Conservation (phyloP, 441 rosid genomes). For the Populus hybrid region DNA sequence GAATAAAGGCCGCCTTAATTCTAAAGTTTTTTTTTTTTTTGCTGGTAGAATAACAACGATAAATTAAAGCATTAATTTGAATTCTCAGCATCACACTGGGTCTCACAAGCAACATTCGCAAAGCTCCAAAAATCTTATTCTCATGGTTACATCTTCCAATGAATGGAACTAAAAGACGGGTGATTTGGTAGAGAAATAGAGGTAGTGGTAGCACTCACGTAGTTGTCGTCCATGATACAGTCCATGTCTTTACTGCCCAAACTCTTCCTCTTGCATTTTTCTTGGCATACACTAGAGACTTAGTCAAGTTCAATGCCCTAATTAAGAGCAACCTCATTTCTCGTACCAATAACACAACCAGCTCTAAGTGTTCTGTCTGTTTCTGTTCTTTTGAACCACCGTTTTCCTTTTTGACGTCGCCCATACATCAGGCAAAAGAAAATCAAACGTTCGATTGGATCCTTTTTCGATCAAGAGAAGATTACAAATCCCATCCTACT, state of each 20-base stretch:
- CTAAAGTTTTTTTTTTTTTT: too few relatives aligned
- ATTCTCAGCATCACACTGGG: background rate
- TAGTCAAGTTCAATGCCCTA: constrained; percentile 4
- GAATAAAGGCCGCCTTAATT: background rate
- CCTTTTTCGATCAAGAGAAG: background rate
- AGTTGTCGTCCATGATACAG: constrained; percentile 27
- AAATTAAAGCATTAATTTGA: background rate
- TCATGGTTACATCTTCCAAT: background rate
- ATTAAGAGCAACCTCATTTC: background rate
- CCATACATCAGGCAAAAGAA: constrained; percentile 1
- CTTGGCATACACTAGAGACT: background rate
- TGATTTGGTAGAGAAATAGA: constrained; percentile 42
- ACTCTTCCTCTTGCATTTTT: constrained; percentile 10
- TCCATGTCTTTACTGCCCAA: background rate
- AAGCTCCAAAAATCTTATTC: background rate
- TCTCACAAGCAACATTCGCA: background rate
- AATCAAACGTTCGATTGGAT: background rate
- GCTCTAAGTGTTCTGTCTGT: constrained; percentile 23
- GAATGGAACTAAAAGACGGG: constrained; percentile 26
- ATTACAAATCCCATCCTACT: background rate
- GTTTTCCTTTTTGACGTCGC: constrained; percentile 26
- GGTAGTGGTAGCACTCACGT: constrained; percentile 24
- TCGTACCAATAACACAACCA: background rate
- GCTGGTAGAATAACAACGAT: background rate
- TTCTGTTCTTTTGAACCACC: constrained; percentile 30